Percentiles rank a stretch among this genome's conserved stretches.
These are phyloP conservation scores for Dentipellis sp. DNA, from an alignment of 768 basidiomycete genomes.

Conservation along the genomic window DNA sequence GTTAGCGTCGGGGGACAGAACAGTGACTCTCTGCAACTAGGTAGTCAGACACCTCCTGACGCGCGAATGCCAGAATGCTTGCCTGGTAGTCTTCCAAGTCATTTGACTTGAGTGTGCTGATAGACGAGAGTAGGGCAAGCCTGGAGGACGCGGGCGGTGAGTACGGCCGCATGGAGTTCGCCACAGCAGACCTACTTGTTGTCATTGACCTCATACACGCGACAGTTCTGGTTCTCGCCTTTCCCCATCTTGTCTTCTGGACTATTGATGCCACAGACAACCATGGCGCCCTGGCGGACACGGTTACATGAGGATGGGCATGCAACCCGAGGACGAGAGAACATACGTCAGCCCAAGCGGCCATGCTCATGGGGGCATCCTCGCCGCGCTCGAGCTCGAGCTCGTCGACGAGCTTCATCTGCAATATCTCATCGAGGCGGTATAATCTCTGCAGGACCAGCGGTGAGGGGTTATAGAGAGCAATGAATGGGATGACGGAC, in stretches of 20 bases:
- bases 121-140: conserved; percentile 38
- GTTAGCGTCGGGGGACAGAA: conserved; percentile 60
- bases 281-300: conserved; percentile 29
- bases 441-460: conserved; percentile 53
- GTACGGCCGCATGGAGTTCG: neutral
- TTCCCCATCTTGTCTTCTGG: conserved; percentile 46
- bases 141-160: conserved; percentile 26
- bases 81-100: conserved; percentile 84
- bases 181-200: conserved; percentile 40
- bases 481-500: conserved; percentile 33
- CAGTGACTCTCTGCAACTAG: conserved; percentile 72
- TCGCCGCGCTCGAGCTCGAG: conserved; percentile 71
- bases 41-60: conserved; percentile 2
- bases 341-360: conserved; percentile 50
- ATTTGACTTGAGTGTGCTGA: conserved; percentile 50
- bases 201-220: conserved; percentile 47
- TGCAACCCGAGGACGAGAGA: conserved; percentile 1
- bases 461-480: neutral
- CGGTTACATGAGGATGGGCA: neutral
- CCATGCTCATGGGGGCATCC: conserved; percentile 97
- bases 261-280: conserved; percentile 89
- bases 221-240: conserved; percentile 79
- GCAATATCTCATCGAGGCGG: conserved; percentile 41
- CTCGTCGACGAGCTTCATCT: conserved; percentile 53
- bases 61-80: conserved; percentile 10